A percentile compares a stretch with the other conserved stretches of the same genome.
These are phyloP conservation scores for Fusarium fujikuroi DNA, from an alignment of 2,329 filamentous ascomycete species.

Conservation along the genomic window DNA sequence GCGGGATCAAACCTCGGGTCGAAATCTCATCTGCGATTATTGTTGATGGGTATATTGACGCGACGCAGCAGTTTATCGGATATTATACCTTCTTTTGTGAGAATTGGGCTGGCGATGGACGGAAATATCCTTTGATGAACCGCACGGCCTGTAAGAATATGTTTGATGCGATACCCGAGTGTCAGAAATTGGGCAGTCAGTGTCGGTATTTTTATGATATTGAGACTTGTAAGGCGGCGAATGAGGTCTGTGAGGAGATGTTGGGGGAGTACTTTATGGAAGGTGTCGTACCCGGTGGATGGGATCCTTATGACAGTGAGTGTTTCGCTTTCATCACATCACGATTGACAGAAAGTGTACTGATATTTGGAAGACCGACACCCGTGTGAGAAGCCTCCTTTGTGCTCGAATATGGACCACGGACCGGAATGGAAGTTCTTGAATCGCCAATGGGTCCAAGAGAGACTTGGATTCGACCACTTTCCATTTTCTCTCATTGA, in stretches of 20 bases:
- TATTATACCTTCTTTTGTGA: conserved; percentile 32
- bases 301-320: conserved; percentile 31
- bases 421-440: conserved; percentile 24
- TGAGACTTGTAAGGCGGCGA: conserved; percentile 8
- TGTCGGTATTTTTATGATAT: conserved; percentile 14
- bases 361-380: conserved; percentile 5
- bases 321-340: fast-evolving
- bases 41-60: conserved; percentile 31
- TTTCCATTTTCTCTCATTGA: conserved; percentile 18
- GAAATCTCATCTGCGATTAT: conserved; percentile 24
- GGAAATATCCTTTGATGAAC: conserved; percentile 24
- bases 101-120: conserved; percentile 21
- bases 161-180: conserved; percentile 25
- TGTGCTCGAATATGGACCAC: conserved; percentile 20
- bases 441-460: conserved; percentile 22
- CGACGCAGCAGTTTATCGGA: conserved; percentile 15
- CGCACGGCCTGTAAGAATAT: conserved; percentile 7
- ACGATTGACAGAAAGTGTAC: too few relatives aligned
- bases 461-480: conserved; percentile 14
- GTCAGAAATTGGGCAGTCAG: neutral
- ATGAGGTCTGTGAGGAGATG: conserved; percentile 15
- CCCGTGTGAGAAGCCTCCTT: conserved; percentile 7
- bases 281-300: conserved; percentile 8
- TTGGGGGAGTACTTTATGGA: conserved; percentile 19
- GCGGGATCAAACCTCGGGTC: neutral